Base-by-base conservation (phyloP, 2,329 filamentous ascomycete species). In the Fusarium musae region DNA sequence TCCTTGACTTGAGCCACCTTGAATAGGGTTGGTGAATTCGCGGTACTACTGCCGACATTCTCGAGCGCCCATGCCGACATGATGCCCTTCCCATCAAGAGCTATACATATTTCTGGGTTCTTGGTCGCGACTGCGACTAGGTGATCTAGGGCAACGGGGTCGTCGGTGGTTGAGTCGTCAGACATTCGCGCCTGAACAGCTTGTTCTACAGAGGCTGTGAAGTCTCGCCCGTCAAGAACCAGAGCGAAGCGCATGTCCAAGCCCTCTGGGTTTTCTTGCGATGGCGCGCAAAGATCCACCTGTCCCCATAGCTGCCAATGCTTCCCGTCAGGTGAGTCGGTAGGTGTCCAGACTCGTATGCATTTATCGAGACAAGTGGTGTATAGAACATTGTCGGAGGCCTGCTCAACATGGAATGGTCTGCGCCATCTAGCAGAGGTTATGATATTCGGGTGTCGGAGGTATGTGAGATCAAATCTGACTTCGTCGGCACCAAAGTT, bases 21-120 rank as follows among this genome's bases (percentile, higher is more conserved):
- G 84, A 96, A 97, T n/a, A 96, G 89, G 70, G 91, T 90, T 34
- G 90, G 87, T 8, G 88, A 86, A 66, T 89, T 89, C 74, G 89
- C 90, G 37, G 87, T 85, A 78, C 92, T 94, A 76, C 89, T 91
- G 40, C 93, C 92, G 26, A 97, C 89, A 78, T 96, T 95, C 80
- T 98, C 95, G 63, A 99, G 84, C 1, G 94, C 96, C 93, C 96
- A 98, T 0, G 94, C 94, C 44, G 93, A 95, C 92, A 98, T 94
- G 73, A 92, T 91, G 2, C 96, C 96, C 53, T 88, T 85, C n/a
- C 92, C 91, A 81, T 98, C 94, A 53, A 97, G 86, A 13, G 96
- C 91, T 30, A 98, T 87, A 74, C 95, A 96, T 6, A 99, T 90
- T 79, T 99, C 96, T 0, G 95, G 94, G 63, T 89, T 93, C 59